Evolutionary conservation across 352 stramenopile species (phyloP), one percentile per base, ranked within the genome.

Genomic region (Globisporangium sylvaticum): DNA sequence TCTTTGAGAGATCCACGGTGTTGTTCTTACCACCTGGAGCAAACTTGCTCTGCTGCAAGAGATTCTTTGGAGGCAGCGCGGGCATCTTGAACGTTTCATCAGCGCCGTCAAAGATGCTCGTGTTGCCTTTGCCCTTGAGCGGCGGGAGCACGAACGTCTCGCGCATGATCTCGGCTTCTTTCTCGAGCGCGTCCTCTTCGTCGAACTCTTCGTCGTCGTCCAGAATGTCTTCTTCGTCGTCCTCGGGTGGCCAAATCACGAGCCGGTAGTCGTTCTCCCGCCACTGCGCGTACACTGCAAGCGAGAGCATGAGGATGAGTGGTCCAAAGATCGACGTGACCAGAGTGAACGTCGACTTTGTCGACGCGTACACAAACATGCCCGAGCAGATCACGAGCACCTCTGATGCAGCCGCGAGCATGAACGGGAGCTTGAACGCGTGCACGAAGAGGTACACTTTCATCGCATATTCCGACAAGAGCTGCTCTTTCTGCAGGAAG

Each of bases 81-180:
- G 87, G 84, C 87, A 95, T 92, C 67, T 92, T 95, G 52, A 95
- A 93, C 2, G 72, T 91, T 22, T 90, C 79, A 2, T 89, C 81
- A 12, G 70, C 72, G 53, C 69, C 71, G 29, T 91, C 81, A 32
- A 79, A 90, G 37, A 88, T 77, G 24, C 72, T 80, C 31, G 78
- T 88, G 22, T 69, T 81, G 29, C 77, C 81, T 67, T 81, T 81
- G 0, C 79, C 83, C 65, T 88, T 89, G 1, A 95, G 74, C 27
- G 87, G 83, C 22, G 87, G 87, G 5, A 95, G 69, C 18, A 93
- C 87, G 68, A 95, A 95, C 1, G 82, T 87, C 44, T 91, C 80
- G 0, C 87, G 76, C 79, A 93, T 84, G 44, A 90, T 63, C 57
- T 87, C 83, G 0, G 83, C 87, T 58, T 95, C 84, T 61, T 88